Percentiles rank a stretch among this genome's conserved stretches.
phyloP scores from a whole-genome alignment of 208 protist genomes.

The Leishmania martiniquensis region DNA sequence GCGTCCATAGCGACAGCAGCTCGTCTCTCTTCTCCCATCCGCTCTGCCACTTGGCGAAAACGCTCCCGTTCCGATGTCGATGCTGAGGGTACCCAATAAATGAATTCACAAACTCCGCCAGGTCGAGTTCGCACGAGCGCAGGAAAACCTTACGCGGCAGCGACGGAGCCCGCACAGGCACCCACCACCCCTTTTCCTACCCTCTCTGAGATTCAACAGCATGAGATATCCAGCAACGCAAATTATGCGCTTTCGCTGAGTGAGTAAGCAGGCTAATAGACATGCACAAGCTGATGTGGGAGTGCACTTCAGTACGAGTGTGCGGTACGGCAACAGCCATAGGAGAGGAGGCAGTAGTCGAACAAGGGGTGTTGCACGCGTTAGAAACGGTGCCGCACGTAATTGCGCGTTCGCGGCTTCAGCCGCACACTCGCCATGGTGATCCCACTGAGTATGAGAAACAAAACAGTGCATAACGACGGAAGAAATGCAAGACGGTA shows the following conservation, averaged over 20 bases:
- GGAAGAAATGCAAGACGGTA: conserved; percentile 5
- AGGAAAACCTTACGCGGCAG: too few relatives aligned
- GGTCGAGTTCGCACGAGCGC: not conserved
- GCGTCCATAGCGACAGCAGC: not conserved
- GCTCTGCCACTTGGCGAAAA: too few relatives aligned
- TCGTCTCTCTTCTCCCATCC: too few relatives aligned
- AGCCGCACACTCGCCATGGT: conserved; percentile 11
- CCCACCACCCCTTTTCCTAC: not conserved
- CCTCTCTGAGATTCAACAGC: not conserved
- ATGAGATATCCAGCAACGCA: not conserved
- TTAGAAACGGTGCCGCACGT: conserved; percentile 24
- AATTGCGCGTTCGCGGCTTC: conserved; percentile 12
- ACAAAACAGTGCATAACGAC: conserved; percentile 4
- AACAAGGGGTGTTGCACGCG: not conserved
- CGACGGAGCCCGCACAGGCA: not conserved
- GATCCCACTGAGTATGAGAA: not conserved
- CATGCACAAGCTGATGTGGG: not conserved
- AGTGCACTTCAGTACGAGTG: not conserved
- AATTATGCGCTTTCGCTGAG: not conserved
- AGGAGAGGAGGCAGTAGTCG: too few relatives aligned
- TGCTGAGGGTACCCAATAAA: too few relatives aligned
- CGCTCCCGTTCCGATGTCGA: too few relatives aligned
- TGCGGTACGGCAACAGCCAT: too few relatives aligned
- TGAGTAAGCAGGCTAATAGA: not conserved
- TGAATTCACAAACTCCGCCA: too few relatives aligned